Evolutionary conservation across 768 basidiomycete genomes (phyloP).

Genomic region (Kwoniella pini): DNA sequence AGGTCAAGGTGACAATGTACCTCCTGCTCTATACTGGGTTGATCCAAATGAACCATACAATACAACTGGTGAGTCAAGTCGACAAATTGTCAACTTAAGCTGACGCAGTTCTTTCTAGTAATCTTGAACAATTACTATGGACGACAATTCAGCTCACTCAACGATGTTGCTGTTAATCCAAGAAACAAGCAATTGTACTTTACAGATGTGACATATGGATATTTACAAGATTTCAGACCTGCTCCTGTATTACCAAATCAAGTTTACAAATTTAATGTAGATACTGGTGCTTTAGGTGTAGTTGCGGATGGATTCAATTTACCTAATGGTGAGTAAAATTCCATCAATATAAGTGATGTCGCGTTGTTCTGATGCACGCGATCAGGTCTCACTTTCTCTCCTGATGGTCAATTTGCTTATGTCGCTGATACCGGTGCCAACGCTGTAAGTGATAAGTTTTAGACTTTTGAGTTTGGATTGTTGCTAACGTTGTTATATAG

Average conservation of each 20-base stretch:
- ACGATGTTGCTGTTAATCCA: slow-evolving; percentile 75
- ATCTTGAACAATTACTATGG: slow-evolving; percentile 77
- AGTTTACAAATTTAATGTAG: slow-evolving; percentile 74
- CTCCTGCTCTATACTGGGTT: slow-evolving; percentile 67
- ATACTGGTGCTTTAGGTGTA: slow-evolving; percentile 65
- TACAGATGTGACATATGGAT: slow-evolving; percentile 69
- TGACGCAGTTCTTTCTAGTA: slow-evolving; percentile 19
- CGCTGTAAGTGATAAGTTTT: slow-evolving; percentile 31
- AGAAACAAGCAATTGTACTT: slow-evolving; percentile 69
- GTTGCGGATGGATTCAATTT: slow-evolving; percentile 75
- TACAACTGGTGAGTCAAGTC: slow-evolving; percentile 58
- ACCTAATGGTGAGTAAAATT: slow-evolving; percentile 60
- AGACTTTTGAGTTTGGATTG: background rate
- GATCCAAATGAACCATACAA: slow-evolving; percentile 68
- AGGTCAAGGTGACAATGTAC: slow-evolving; percentile 63
- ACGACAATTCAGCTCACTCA: slow-evolving; percentile 77
- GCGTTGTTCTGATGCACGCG: background rate
- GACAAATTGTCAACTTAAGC: background rate
- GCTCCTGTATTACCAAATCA: slow-evolving; percentile 68
- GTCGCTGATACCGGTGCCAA: slow-evolving; percentile 56
- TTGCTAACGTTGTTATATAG: slow-evolving; percentile 13
- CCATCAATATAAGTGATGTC: background rate
- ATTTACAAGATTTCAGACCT: slow-evolving; percentile 67
- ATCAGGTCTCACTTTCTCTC: slow-evolving; percentile 66
- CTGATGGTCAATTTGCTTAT: slow-evolving; percentile 67